Evolutionary conservation across 192 early-diverging fungal species (phyloP), one percentile per base, ranked within the genome.

Genomic region (Mortierella hygrophila): DNA sequence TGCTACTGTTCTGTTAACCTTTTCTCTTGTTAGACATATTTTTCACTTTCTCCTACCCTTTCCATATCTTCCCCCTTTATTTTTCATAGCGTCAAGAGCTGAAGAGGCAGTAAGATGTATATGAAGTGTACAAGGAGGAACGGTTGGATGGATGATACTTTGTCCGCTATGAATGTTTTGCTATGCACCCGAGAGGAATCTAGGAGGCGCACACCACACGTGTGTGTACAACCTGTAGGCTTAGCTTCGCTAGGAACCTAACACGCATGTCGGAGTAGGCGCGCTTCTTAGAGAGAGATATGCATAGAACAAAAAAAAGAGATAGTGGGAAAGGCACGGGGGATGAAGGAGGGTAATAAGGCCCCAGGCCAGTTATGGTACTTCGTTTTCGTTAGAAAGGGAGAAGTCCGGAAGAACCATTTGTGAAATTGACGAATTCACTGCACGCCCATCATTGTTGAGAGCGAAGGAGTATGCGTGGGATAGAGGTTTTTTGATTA

Each of bases 381-480:
- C 60, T 65, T 29, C 11, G 35, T 65, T 26, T 21, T 20, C 18
- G 55, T 9, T 26, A 65, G 2, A 46, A 46, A 46, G 11, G 11
- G 44, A 10, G 26, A 65, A 15, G n/a, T 26, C 9, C n/a, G 60
- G 60, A 65, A 32, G 26, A 29, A 65, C n/a, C 29, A 65, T 29
- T 32, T 26, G 9, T 65, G 13, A 65, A 65, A 32, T 15, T 0
- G 21, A 15, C 29, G 9, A 32, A 65, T 65, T 13, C 32, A 65
- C 60, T 65, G 60, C 60, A 65, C 60, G 60, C 60, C 70, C 41
- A 71, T 71, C 41, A 23, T 20, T 20, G 29, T n/a, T 71, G 38
- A n/a, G 70, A 41, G 70, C 35, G 38, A 42, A 32, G 4, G 70
- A 42, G 16, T 35, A 32, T 26, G n/a, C 26, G 29, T 32, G 60